Conservation (phyloP, 1,284 basidiomycete species). For the Microbotryum silenes-acaulis region DNA sequence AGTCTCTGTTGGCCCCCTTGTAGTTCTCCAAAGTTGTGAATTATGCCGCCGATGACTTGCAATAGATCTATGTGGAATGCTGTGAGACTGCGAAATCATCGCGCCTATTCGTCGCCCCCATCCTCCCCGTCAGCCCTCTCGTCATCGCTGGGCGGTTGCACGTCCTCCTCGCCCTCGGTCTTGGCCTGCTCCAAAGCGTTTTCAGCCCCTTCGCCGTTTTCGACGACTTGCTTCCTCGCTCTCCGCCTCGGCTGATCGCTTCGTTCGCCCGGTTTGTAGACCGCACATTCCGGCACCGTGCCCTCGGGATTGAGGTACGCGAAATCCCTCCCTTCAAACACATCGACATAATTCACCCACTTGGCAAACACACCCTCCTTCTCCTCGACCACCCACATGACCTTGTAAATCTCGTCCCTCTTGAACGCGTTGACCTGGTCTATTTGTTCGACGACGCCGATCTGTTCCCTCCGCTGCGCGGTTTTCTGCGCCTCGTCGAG, state of each 20-base stretch:
- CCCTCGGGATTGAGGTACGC: conserved; percentile 42
- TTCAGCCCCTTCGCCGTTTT: background rate
- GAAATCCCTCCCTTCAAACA: conserved; percentile 33
- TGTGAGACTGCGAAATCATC: no score
- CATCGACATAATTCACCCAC: conserved; percentile 42
- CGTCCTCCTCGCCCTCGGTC: conserved; percentile 7
- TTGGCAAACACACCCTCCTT: conserved; percentile 46
- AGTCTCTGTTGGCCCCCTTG: no score
- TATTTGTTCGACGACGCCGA: conserved; percentile 58
- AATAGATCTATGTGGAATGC: no score
- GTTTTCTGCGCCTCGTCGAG: conserved; percentile 8
- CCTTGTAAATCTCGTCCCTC: conserved; percentile 69
- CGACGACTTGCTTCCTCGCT: background rate
- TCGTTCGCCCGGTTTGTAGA: conserved; percentile 22
- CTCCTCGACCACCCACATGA: conserved; percentile 75
- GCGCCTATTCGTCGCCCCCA: no score
- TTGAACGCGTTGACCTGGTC: conserved; percentile 68
- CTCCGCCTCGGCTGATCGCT: conserved; percentile 21
- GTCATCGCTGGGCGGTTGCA: conserved; percentile 12
- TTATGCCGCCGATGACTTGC: no score
- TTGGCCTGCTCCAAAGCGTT: background rate
- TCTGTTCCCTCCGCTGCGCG: conserved; percentile 41
- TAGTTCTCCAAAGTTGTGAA: no score
- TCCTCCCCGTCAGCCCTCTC: conserved; percentile 6
- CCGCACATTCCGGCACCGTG: conserved; percentile 39